phyloP scores from a whole-genome alignment of 2,329 filamentous ascomycete genomes.

The Westerdykella sp. region DNA sequence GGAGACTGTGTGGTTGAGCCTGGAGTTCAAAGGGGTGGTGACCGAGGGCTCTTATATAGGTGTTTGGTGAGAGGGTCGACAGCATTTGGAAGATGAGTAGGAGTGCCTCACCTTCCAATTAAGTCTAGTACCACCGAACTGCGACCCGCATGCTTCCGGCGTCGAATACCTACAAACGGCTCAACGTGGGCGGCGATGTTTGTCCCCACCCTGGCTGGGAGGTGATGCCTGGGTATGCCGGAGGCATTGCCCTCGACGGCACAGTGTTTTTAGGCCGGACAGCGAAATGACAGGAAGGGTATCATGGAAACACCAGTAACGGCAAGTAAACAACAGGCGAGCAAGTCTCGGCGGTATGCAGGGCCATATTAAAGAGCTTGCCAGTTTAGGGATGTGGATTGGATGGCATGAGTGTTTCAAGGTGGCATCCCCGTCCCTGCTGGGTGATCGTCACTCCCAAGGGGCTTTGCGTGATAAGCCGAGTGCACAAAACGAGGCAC shows the following conservation, averaged over 20 bases:
- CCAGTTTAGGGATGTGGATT: conserved; percentile 27
- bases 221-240: conserved; percentile 23
- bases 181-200: conserved; percentile 22
- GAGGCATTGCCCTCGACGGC: conserved; percentile 17
- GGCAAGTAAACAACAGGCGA: conserved; percentile 13
- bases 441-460: conserved; percentile 1
- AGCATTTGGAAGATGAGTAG: conserved; percentile 9
- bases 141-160: conserved; percentile 14
- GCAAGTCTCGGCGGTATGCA: conserved; percentile 24
- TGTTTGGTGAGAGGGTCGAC: conserved; percentile 4
- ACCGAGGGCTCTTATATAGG: conserved; percentile 26
- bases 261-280: conserved; percentile 22
- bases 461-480: conserved; percentile 14
- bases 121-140: conserved; percentile 15
- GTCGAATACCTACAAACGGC: conserved; percentile 12
- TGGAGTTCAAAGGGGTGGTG: conserved; percentile 11
- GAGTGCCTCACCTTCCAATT: conserved; percentile 26
- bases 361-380: conserved; percentile 25
- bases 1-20: conserved; percentile 24
- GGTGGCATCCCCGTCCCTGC: conserved; percentile 9
- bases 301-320: conserved; percentile 14
- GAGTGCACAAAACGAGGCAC: conserved; percentile 10
- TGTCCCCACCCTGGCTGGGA: conserved; percentile 24
- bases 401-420: conserved; percentile 12
- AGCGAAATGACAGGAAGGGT: conserved; percentile 10